Base-by-base conservation (phyloP, 2,329 filamentous ascomycete genomes). In the Eutypella sp. region DNA sequence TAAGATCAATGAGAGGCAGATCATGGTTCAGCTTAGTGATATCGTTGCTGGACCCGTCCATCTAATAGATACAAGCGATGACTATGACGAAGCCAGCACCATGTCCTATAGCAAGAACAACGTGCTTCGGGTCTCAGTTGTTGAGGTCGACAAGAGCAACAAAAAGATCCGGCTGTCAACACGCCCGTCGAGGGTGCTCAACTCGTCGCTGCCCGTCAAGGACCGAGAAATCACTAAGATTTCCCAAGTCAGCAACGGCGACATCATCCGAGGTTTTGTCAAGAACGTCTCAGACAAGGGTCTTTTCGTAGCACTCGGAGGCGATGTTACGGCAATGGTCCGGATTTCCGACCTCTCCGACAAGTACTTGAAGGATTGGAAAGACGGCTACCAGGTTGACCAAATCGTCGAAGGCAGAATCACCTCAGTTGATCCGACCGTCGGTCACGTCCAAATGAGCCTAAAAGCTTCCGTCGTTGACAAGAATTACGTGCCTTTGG, bases 311-410 rank as follows among this genome's bases (percentile, higher is more conserved):
- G 78, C 84, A 22, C 75, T 99, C 3, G 90, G 91, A 37, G 87
- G 88, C 16, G 82, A 85, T 51, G 76, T 96, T 16, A 87, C 87
- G 41, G 91, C 84, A 1, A 85, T 91, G 58, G 87, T 96, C 40
- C 85, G 88, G 55, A 85, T 97, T 44, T 81, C 86, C 9, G 91
- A 97, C 63, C 76, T 99, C 13, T 96, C 91, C 0, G 93, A 99
- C 63, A 79, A 81, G 7, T 99, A 84, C 64, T 71, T 99, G 58
- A 97, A 97, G 67, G 89, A 97, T 50, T 99, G 93, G 93, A 95
- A 96, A 70, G 81, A 87, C 29, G 75, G 84, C 38, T 96, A 92
- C 69, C 84, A 93, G 58, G 72, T 92, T 40, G 89, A 95, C 58
- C 90, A 97, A 67, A 76, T 99, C 5, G 89, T 99, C 44, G 89